Conservation (phyloP, 2,329 filamentous ascomycete species). For the Colletotrichum gigasporum region DNA sequence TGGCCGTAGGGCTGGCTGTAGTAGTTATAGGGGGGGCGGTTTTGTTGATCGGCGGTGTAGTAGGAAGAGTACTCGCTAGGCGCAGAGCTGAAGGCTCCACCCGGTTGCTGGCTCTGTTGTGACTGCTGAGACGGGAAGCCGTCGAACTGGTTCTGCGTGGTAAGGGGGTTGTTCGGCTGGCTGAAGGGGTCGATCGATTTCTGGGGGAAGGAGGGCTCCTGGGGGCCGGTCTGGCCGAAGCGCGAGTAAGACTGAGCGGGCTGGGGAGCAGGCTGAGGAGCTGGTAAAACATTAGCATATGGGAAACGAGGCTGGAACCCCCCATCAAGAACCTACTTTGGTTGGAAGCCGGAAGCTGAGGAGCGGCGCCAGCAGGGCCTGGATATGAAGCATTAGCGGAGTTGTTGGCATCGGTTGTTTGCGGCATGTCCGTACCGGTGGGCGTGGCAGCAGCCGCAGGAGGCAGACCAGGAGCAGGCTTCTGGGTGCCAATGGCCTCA, state of each 20-base stretch:
- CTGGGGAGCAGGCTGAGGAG: conserved; percentile 60
- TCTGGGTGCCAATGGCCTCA: conserved; percentile 64
- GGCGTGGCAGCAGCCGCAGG: conserved; percentile 48
- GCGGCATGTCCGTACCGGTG: conserved; percentile 42
- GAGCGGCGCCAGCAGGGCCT: conserved; percentile 40
- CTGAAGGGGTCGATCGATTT: conserved; percentile 91
- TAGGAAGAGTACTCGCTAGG: conserved; percentile 86
- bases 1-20: conserved; percentile 71
- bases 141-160: conserved; percentile 67
- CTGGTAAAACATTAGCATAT: neutral
- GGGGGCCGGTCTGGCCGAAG: conserved; percentile 70
- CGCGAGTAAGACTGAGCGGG: conserved; percentile 75
- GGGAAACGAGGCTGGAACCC: conserved; percentile 31
- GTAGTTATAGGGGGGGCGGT: conserved; percentile 80
- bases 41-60: conserved; percentile 79
- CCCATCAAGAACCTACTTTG: conserved; percentile 46
- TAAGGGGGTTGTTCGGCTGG: conserved; percentile 69
- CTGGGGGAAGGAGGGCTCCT: conserved; percentile 71
- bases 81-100: conserved; percentile 76
- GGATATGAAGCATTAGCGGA: conserved; percentile 17
- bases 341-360: conserved; percentile 38
- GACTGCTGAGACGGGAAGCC: conserved; percentile 67
- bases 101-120: conserved; percentile 65
- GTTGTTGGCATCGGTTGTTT: conserved; percentile 31
- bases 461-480: conserved; percentile 56